These are phyloP conservation scores for Thelonectria rubi DNA, from an alignment of 2,329 filamentous ascomycete species.

Conservation along the genomic window DNA sequence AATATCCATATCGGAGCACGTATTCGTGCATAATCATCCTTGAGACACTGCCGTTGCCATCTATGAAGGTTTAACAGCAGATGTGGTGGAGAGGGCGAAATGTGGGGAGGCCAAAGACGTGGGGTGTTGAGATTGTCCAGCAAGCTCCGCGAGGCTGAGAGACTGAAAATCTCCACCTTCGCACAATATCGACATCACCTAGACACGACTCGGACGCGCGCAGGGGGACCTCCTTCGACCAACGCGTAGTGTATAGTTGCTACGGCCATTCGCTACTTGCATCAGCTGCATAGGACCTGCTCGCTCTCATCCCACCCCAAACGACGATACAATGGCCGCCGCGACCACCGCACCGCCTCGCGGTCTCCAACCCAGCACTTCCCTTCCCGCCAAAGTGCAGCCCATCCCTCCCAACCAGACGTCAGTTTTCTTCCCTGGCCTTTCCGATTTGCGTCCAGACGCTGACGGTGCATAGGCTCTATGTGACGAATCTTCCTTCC, in stretches of 20 bases:
- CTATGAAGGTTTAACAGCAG: too few species aligned
- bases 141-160: conserved; percentile 37
- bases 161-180: conserved; percentile 42
- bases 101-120: too few species aligned
- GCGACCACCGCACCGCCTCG: conserved; percentile 51
- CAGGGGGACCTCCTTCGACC: conserved; percentile 13
- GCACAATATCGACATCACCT: conserved; percentile 32
- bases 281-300: background rate
- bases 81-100: too few species aligned
- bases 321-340: conserved; percentile 46
- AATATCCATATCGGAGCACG: too few species aligned
- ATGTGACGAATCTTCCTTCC: conserved; percentile 84
- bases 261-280: background rate
- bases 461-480: conserved; percentile 68
- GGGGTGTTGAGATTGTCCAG: too few species aligned
- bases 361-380: conserved; percentile 52
- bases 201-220: conserved; percentile 24
- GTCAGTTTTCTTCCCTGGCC: conserved; percentile 56
- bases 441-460: background rate
- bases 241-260: conserved; percentile 5
- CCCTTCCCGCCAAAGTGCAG: conserved; percentile 60
- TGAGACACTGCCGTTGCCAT: too few species aligned
- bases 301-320: background rate
- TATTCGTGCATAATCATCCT: too few species aligned
- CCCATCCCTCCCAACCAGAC: conserved; percentile 77